A percentile compares a stretch with the other conserved stretches of the same genome.
Evolutionary conservation across 2,329 filamentous ascomycete genomes (phyloP).

Genomic region (Stromatinia cepivora): DNA sequence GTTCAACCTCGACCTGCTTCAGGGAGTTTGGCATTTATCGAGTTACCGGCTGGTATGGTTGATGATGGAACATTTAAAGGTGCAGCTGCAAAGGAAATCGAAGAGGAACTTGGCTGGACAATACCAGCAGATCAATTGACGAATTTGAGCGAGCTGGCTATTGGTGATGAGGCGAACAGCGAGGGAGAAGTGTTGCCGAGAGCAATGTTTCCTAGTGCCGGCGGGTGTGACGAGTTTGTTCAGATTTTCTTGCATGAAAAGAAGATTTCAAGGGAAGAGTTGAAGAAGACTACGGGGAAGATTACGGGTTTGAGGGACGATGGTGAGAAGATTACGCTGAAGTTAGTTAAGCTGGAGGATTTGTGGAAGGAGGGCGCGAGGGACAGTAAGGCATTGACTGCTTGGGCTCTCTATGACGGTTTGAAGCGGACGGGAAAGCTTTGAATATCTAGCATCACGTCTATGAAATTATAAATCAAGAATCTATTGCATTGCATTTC

Average conservation of each 20-base stretch:
- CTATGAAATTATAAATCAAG: background rate
- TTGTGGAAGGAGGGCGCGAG: slow-evolving; percentile 58
- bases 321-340: slow-evolving; percentile 63
- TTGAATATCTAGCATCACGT: slow-evolving; percentile 9
- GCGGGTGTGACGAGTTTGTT: slow-evolving; percentile 61
- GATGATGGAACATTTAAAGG: slow-evolving; percentile 58
- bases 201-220: slow-evolving; percentile 58
- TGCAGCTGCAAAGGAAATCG: slow-evolving; percentile 58
- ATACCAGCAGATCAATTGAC: slow-evolving; percentile 53
- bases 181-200: slow-evolving; percentile 42
- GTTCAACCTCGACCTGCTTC: slow-evolving; percentile 59
- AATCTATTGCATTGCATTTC: slow-evolving; percentile 4
- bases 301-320: slow-evolving; percentile 58
- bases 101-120: slow-evolving; percentile 58
- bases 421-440: slow-evolving; percentile 45
- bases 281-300: slow-evolving; percentile 57
- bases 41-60: slow-evolving; percentile 61
- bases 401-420: slow-evolving; percentile 59
- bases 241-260: slow-evolving; percentile 59
- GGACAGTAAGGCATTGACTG: slow-evolving; percentile 60
- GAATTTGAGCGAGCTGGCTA: slow-evolving; percentile 56
- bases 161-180: slow-evolving; percentile 46
- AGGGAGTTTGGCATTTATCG: slow-evolving; percentile 55
- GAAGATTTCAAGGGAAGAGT: slow-evolving; percentile 49
- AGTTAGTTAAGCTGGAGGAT: slow-evolving; percentile 56